These are phyloP conservation scores for Aspergillus quadrilineatus DNA, from an alignment of 2,329 filamentous ascomycete genomes.

Conservation along the genomic window DNA sequence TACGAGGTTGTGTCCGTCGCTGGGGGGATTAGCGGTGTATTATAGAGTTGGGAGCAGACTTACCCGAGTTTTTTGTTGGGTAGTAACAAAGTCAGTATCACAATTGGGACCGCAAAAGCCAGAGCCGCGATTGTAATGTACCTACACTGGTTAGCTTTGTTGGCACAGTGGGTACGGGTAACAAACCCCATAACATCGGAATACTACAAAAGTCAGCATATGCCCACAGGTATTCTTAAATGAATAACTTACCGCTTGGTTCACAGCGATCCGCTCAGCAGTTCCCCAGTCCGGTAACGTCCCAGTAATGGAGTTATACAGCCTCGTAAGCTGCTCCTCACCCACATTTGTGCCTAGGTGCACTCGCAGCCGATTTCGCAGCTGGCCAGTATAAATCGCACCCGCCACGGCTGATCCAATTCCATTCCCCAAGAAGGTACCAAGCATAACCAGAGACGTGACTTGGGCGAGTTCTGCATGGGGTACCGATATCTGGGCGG, in stretches of 20 bases:
- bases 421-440: conserved; percentile 41
- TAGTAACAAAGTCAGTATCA: conserved; percentile 28
- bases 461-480: conserved; percentile 50
- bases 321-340: conserved; percentile 32
- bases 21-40: conserved; percentile 4
- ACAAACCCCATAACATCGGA: conserved; percentile 32
- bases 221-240: not conserved
- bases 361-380: conserved; percentile 38
- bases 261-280: conserved; percentile 43
- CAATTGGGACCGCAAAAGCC: conserved; percentile 28
- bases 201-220: conserved; percentile 22
- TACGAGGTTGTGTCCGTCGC: conserved; percentile 24
- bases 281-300: conserved; percentile 44
- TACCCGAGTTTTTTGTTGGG: conserved; percentile 30
- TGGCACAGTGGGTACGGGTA: not conserved
- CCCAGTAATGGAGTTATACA: conserved; percentile 50
- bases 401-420: conserved; percentile 46
- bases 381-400: conserved; percentile 51
- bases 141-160: conserved; percentile 14
- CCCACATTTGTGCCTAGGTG: conserved; percentile 37
- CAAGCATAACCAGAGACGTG: conserved; percentile 48
- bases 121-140: conserved; percentile 34
- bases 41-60: not conserved
- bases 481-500: conserved; percentile 48
- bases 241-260: conserved; percentile 33